Percentiles rank a stretch among this genome's conserved stretches.
Conservation (phyloP, 345 rosid species). For the Boechera divaricarpa region DNA sequence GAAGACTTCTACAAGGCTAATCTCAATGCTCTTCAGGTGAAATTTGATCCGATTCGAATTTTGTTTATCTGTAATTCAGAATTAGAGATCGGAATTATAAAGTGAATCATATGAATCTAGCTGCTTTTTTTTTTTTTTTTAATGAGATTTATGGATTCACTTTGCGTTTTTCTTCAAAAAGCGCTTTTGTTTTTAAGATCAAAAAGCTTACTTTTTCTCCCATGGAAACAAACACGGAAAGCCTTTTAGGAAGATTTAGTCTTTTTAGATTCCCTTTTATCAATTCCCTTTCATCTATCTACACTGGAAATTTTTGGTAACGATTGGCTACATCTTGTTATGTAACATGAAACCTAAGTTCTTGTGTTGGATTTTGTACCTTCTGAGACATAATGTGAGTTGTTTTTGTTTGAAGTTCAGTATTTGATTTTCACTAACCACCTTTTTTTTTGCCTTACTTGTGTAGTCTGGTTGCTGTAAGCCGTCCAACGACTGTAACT, state of each 20-base stretch:
- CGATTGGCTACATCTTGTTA: constrained; percentile 2
- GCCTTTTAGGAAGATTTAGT: constrained; percentile 16
- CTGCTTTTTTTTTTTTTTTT: not conserved
- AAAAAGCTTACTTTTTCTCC: constrained; percentile 16
- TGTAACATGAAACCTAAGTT: constrained; percentile 13
- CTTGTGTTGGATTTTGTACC: constrained; percentile 18
- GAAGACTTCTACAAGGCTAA: constrained; percentile 46
- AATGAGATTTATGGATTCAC: constrained; percentile 5
- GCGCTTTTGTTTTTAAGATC: constrained; percentile 20
- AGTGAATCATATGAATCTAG: constrained; percentile 6
- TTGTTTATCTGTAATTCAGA: not conserved
- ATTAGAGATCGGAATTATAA: constrained; percentile 12
- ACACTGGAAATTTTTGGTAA: not conserved
- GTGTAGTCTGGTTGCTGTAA: constrained; percentile 98
- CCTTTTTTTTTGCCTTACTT: not conserved
- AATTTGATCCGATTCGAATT: not conserved
- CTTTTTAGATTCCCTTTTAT: constrained; percentile 12
- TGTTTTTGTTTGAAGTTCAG: not conserved
- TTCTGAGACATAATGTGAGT: not conserved
- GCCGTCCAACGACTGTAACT: constrained; percentile 81
- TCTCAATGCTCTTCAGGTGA: constrained; percentile 71
- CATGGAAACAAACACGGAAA: constrained; percentile 19
- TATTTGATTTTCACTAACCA: not conserved
- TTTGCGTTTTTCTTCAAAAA: constrained; percentile 9
- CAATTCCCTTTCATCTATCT: constrained; percentile 2